Percentiles rank a stretch among this genome's conserved stretches.
Conservation (phyloP, 148 eudicot genomes). For the Camellia sinensis region DNA sequence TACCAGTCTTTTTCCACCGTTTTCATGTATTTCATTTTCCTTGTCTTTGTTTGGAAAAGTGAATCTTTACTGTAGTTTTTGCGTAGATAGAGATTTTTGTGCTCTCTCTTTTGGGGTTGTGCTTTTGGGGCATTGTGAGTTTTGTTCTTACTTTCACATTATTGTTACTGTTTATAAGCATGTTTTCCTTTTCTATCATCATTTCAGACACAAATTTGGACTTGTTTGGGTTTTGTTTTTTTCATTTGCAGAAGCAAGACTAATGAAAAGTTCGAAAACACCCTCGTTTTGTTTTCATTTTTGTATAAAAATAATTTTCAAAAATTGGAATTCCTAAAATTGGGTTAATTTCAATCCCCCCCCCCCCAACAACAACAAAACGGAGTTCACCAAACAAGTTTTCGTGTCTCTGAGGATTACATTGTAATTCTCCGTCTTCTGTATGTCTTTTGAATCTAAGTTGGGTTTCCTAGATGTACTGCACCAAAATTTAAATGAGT, state of each 20-base stretch:
- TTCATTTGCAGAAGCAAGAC: no score
- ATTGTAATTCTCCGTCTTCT: not conserved
- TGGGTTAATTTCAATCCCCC: no score
- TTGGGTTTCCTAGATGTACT: not conserved
- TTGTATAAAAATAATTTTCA: no score
- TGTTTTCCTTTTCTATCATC: slow-evolving; percentile 12
- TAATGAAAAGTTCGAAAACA: no score
- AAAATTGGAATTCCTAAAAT: no score
- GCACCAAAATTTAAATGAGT: not conserved
- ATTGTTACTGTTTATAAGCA: not conserved
- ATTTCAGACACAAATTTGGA: not conserved
- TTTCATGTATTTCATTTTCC: not conserved
- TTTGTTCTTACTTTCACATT: slow-evolving; percentile 6
- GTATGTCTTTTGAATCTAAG: not conserved
- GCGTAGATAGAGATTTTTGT: not conserved
- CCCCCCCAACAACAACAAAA: no score
- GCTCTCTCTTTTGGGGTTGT: not conserved
- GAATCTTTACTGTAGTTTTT: not conserved
- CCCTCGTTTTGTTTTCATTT: no score
- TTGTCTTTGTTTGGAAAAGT: not conserved
- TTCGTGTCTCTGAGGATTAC: slow-evolving; percentile 5
- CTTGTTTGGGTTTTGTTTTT: no score
- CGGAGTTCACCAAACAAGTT: no score
- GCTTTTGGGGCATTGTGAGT: not conserved
- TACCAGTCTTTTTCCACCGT: slow-evolving; percentile 8